These are phyloP conservation scores for Ustilago cynodontis DNA, from an alignment of 1,284 basidiomycete genomes.

Conservation along the genomic window DNA sequence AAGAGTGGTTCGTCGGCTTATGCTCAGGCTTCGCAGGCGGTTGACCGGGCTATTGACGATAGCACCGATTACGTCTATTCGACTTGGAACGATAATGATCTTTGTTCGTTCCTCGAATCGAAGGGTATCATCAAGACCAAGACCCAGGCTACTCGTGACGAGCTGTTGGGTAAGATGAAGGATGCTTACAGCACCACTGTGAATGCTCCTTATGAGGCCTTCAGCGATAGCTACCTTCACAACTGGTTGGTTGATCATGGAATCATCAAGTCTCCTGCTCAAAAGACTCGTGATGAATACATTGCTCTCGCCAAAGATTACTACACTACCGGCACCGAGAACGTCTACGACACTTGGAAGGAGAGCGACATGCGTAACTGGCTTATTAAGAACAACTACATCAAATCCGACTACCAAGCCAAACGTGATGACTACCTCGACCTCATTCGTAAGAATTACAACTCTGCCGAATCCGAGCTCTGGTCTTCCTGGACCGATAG, in stretches of 20 bases:
- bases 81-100: slow-evolving; percentile 63
- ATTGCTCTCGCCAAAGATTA: slow-evolving; percentile 59
- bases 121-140: slow-evolving; percentile 63
- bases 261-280: slow-evolving; percentile 53
- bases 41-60: slow-evolving; percentile 52
- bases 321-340: slow-evolving; percentile 62
- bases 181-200: slow-evolving; percentile 59
- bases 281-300: slow-evolving; percentile 65
- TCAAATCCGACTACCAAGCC: slow-evolving; percentile 61
- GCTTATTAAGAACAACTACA: slow-evolving; percentile 59
- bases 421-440: slow-evolving; percentile 59
- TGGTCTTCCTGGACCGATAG: slow-evolving; percentile 64
- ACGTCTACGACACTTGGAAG: slow-evolving; percentile 65
- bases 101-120: slow-evolving; percentile 58
- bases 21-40: slow-evolving; percentile 54
- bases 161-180: slow-evolving; percentile 57
- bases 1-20: slow-evolving; percentile 53
- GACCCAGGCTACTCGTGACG: slow-evolving; percentile 55
- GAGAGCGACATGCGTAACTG: slow-evolving; percentile 62
- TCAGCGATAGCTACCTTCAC: slow-evolving; percentile 66
- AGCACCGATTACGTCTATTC: slow-evolving; percentile 67
- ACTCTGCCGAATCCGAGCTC: slow-evolving; percentile 46
- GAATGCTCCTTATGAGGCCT: slow-evolving; percentile 64
- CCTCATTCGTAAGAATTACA: slow-evolving; percentile 59
- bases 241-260: slow-evolving; percentile 68